Percentiles rank a stretch among this genome's conserved stretches.
These are phyloP conservation scores for Sporothrix dimorphospora DNA, from an alignment of 2,329 filamentous ascomycete genomes.

Conservation along the genomic window DNA sequence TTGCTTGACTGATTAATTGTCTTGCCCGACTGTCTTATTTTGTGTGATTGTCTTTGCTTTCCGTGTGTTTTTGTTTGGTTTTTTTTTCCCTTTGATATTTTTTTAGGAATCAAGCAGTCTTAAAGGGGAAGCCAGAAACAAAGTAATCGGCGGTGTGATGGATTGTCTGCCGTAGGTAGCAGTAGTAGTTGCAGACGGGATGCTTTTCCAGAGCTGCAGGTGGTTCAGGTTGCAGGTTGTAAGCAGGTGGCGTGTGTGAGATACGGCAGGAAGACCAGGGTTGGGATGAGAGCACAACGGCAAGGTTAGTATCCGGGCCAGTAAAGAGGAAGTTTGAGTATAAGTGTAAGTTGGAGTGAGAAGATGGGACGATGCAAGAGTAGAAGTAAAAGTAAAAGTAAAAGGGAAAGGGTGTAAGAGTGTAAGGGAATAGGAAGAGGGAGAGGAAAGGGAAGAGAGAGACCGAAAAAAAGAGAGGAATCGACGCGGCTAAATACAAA, in stretches of 20 bases:
- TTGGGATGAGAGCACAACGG: background rate
- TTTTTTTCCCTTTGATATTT: background rate
- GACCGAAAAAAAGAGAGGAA: background rate
- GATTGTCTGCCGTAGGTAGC: slow-evolving; percentile 12
- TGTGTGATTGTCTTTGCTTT: background rate
- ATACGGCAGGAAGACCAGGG: background rate
- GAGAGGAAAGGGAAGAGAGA: background rate
- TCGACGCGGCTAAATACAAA: slow-evolving; percentile 24
- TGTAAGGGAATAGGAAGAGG: background rate
- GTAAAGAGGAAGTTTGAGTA: background rate
- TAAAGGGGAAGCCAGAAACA: background rate
- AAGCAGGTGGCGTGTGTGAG: background rate
- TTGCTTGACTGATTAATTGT: background rate
- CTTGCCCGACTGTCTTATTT: background rate
- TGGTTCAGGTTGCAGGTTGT: background rate
- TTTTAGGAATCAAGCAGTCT: slow-evolving; percentile 5
- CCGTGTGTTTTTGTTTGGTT: background rate
- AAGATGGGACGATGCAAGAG: background rate
- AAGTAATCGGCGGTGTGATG: background rate
- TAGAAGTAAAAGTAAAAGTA: background rate
- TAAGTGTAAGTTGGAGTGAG: background rate
- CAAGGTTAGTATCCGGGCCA: background rate
- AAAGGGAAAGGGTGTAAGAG: slow-evolving; percentile 4
- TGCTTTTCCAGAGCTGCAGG: background rate
- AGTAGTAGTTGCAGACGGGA: slow-evolving; percentile 19